Conservation (phyloP, 129 eudicot species). For the Solidago caesia region DNA sequence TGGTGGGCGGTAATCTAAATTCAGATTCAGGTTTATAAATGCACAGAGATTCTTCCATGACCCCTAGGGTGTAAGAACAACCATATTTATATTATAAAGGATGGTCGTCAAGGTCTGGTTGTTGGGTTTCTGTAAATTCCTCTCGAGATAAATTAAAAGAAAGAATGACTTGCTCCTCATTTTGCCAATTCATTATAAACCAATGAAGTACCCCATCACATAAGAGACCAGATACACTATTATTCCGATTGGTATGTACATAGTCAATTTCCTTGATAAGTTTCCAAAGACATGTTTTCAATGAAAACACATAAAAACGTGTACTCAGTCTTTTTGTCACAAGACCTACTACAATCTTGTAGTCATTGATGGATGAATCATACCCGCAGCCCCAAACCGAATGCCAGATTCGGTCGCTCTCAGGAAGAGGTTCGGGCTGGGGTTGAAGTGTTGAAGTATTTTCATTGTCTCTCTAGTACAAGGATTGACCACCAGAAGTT, state of each 20-base stretch:
- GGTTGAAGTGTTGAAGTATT: not conserved
- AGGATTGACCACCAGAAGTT: slow-evolving; percentile 4
- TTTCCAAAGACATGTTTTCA: slow-evolving; percentile 4
- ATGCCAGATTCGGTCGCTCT: not conserved
- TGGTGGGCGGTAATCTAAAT: not conserved
- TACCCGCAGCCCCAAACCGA: slow-evolving; percentile 11
- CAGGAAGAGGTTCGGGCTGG: not conserved
- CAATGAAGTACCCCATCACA: slow-evolving; percentile 1
- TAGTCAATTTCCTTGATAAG: not conserved
- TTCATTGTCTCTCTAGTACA: not conserved
- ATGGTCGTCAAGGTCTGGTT: not conserved
- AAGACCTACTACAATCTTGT: slow-evolving; percentile 8
- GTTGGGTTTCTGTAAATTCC: not conserved
- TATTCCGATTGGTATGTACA: not conserved
- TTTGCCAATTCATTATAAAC: not conserved
- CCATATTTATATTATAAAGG: not conserved
- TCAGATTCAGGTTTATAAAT: not conserved
- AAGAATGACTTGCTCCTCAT: not conserved
- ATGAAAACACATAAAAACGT: not conserved
- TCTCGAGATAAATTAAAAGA: slow-evolving; percentile 9
- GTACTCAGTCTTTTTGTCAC: not conserved
- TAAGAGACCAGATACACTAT: not conserved
- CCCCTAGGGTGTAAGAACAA: not conserved
- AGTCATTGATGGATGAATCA: slow-evolving; percentile 7
- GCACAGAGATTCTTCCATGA: slow-evolving; percentile 2